Conservation (phyloP, 2,329 filamentous ascomycete species). For the Fusarium anguioides region DNA sequence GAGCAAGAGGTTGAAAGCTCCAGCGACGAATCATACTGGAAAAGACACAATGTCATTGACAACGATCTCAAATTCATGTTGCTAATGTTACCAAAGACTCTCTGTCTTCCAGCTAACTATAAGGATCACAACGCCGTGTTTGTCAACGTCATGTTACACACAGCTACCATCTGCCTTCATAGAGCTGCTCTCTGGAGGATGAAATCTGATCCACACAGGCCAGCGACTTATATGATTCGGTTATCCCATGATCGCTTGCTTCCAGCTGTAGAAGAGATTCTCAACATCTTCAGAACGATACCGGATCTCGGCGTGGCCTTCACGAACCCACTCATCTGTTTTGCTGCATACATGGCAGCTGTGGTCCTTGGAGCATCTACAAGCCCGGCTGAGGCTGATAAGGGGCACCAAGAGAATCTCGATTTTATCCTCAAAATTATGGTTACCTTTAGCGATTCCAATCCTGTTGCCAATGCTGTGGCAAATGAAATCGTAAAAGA, state of each 20-base stretch:
- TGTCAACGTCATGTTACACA: constrained; percentile 23
- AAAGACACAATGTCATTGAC: constrained; percentile 7
- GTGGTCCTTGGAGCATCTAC: constrained; percentile 7
- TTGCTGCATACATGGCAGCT: constrained; percentile 19
- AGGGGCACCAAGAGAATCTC: not conserved
- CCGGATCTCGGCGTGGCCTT: constrained; percentile 5
- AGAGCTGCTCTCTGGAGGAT: constrained; percentile 22
- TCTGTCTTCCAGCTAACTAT: constrained; percentile 19
- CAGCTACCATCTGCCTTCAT: constrained; percentile 22
- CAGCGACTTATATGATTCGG: constrained; percentile 9
- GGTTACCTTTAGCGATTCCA: not conserved
- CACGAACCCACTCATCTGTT: constrained; percentile 17
- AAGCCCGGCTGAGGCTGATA: not conserved
- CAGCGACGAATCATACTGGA: not conserved
- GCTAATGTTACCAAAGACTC: constrained; percentile 13
- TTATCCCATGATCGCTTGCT: constrained; percentile 15
- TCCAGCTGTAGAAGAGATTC: constrained; percentile 16
- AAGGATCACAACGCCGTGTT: constrained; percentile 15
- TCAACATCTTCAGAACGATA: constrained; percentile 20
- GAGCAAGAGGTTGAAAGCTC: not conserved
- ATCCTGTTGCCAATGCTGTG: constrained; percentile 1
- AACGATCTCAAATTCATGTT: constrained; percentile 23
- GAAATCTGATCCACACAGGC: constrained; percentile 4
- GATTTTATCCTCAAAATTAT: constrained; percentile 14
- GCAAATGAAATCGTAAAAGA: constrained; percentile 14